phyloP scores from a whole-genome alignment of 345 rosid species.

The Xanthoceras sorbifolium region DNA sequence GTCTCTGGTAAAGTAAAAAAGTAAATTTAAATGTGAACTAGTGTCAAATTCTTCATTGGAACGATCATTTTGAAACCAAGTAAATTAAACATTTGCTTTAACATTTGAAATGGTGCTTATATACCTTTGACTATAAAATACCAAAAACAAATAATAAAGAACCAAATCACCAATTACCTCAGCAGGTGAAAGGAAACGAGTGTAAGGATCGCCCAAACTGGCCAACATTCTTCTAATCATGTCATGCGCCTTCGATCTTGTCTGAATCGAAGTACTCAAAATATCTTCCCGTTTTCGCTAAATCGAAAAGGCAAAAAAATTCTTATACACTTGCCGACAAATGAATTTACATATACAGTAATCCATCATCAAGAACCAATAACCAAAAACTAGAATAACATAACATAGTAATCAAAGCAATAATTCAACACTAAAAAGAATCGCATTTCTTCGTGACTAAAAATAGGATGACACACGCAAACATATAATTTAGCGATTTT shows the following conservation, averaged over 20 bases:
- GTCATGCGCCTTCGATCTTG: slow-evolving; percentile 81
- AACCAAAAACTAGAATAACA: no score
- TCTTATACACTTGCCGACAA: no score
- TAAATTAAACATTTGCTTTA: not conserved
- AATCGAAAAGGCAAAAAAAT: not conserved
- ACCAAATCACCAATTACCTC: slow-evolving; percentile 52
- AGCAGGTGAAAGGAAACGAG: slow-evolving; percentile 80
- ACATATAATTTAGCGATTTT: no score
- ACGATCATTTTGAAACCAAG: not conserved
- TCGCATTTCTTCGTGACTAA: not conserved
- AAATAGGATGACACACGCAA: no score
- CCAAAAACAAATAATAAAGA: not conserved
- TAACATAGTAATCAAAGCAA: no score
- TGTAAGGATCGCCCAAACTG: slow-evolving; percentile 86
- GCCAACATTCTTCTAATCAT: slow-evolving; percentile 77
- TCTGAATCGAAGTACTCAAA: slow-evolving; percentile 52
- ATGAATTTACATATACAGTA: not conserved
- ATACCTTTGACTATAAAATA: not conserved
- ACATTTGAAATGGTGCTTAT: no score
- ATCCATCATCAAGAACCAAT: no score
- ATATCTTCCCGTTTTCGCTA: slow-evolving; percentile 72
- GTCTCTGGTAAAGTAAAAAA: not conserved
- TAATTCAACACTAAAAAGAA: not conserved
- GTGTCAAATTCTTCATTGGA: no score
- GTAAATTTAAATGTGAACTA: no score